Conservation (phyloP, 257 asterid species). For the Nicotiana noctiflora region DNA sequence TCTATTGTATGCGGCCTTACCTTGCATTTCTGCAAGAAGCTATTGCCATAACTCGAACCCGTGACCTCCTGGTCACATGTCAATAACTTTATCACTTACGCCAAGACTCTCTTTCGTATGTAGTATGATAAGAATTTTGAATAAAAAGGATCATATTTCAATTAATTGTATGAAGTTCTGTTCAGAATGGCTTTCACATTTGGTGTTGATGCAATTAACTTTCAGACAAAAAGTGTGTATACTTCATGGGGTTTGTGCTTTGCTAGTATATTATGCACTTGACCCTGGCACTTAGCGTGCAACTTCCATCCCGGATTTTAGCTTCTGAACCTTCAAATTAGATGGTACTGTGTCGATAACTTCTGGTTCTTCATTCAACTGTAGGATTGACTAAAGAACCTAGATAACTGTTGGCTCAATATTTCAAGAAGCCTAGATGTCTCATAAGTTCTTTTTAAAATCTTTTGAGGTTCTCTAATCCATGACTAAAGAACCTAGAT, state of each 20-base stretch:
- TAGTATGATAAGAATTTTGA: background rate
- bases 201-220: background rate
- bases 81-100: too few relatives aligned
- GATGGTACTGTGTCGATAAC: background rate
- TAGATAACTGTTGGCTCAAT: background rate
- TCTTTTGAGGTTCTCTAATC: background rate
- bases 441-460: background rate
- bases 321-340: background rate
- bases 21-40: too few relatives aligned
- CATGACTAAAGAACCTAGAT: background rate
- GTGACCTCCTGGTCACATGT: too few relatives aligned
- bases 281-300: background rate
- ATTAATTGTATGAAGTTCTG: background rate
- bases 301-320: background rate
- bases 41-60: too few relatives aligned
- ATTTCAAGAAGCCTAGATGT: background rate
- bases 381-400: background rate
- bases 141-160: background rate
- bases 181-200: background rate
- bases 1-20: too few relatives aligned
- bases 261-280: background rate
- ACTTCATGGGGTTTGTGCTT: background rate
- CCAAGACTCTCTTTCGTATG: too few relatives aligned
- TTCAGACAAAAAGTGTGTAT: background rate
- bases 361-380: background rate